phyloP scores from a whole-genome alignment of 2,329 filamentous ascomycete species.

The Daldinia sp. region DNA sequence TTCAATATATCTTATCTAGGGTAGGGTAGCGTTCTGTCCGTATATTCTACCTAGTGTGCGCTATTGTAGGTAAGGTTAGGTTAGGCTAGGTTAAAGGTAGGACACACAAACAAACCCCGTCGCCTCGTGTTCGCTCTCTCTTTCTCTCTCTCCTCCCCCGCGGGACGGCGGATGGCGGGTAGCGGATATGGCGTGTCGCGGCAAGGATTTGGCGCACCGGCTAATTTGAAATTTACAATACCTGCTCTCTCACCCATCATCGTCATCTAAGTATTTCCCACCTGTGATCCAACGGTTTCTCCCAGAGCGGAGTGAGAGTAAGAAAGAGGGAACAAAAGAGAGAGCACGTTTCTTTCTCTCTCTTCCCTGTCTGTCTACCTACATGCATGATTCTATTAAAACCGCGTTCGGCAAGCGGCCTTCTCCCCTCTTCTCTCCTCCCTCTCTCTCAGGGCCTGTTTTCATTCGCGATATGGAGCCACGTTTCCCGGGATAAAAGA shows the following conservation, averaged over 20 bases:
- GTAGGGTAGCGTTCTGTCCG: conserved; percentile 15
- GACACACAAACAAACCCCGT: not conserved
- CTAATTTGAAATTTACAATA: conserved; percentile 27
- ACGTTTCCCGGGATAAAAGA: conserved; percentile 31
- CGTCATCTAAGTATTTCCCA: conserved; percentile 6
- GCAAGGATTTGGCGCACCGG: conserved; percentile 35
- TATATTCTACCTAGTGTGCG: not conserved
- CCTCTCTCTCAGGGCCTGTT: conserved; percentile 9
- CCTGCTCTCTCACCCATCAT: not conserved
- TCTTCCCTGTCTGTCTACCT: not conserved
- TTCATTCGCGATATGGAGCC: conserved; percentile 27
- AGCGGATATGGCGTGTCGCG: conserved; percentile 27
- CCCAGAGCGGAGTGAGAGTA: not conserved
- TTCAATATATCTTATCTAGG: conserved; percentile 40
- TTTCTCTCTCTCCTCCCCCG: conserved; percentile 6
- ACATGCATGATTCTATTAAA: not conserved
- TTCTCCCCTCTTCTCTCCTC: not conserved
- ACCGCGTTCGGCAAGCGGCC: not conserved
- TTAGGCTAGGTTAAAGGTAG: not conserved
- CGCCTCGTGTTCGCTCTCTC: conserved; percentile 5
- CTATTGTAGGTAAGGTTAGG: not conserved
- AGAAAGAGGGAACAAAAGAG: not conserved
- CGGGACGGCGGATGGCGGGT: conserved; percentile 37
- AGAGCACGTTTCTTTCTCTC: conserved; percentile 21
- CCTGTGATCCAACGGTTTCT: not conserved